These are phyloP conservation scores for Camelina neglecta DNA, from an alignment of 345 rosid species.

Conservation along the genomic window DNA sequence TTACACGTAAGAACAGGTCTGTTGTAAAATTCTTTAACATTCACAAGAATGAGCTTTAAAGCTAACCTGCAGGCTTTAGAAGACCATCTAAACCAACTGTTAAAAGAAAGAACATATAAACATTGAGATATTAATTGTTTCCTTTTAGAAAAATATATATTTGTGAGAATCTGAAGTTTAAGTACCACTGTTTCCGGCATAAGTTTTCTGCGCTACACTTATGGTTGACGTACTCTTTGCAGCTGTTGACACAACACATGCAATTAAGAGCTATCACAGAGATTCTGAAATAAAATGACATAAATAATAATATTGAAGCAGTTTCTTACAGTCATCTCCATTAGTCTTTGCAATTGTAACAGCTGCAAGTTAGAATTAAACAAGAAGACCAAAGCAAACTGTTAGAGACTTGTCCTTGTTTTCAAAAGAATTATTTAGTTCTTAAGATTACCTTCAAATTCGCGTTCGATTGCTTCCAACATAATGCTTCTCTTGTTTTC, in stretches of 20 bases:
- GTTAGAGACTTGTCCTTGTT: constrained; percentile 6
- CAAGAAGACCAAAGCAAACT: constrained; percentile 30
- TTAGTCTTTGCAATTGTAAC: constrained; percentile 37
- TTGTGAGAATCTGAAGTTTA: constrained; percentile 7
- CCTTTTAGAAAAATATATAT: not conserved
- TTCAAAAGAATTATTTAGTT: constrained; percentile 9
- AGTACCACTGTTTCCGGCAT: constrained; percentile 27
- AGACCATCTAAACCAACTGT: constrained; percentile 31
- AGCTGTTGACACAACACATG: constrained; percentile 21
- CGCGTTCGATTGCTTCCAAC: constrained; percentile 42
- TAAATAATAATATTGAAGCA: not conserved
- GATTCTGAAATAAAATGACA: not conserved
- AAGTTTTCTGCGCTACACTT: constrained; percentile 18
- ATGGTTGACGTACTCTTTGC: constrained; percentile 22
- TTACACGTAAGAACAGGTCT: constrained; percentile 11
- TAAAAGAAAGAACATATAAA: constrained; percentile 12
- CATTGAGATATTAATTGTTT: constrained; percentile 10
- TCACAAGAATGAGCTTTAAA: constrained; percentile 7
- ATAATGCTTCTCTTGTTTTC: constrained; percentile 32
- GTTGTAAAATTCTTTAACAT: not conserved
- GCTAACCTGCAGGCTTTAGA: constrained; percentile 43
- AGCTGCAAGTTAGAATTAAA: constrained; percentile 30
- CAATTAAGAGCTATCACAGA: constrained; percentile 7
- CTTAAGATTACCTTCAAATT: constrained; percentile 39
- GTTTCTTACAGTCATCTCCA: constrained; percentile 32